These are phyloP conservation scores for Thraustochytrium striatum DNA, from an alignment of 352 stramenopile genomes.

Conservation along the genomic window DNA sequence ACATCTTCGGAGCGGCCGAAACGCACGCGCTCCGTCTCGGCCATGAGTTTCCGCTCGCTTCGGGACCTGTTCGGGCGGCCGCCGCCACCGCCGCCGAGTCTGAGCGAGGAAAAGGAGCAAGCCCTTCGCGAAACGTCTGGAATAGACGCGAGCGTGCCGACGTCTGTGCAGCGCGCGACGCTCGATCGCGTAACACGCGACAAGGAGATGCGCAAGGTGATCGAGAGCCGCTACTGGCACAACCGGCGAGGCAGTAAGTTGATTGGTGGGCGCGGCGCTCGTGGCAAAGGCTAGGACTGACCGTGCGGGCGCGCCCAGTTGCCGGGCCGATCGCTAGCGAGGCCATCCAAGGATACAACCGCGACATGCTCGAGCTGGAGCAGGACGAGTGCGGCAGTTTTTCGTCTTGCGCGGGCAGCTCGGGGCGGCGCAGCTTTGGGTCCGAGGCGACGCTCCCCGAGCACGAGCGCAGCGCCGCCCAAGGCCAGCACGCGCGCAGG, in stretches of 20 bases:
- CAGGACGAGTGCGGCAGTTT: slow-evolving; percentile 21
- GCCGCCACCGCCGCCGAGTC: too few species aligned
- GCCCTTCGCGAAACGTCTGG: not conserved
- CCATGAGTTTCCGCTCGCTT: too few species aligned
- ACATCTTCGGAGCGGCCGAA: too few species aligned
- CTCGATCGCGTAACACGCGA: slow-evolving; percentile 18
- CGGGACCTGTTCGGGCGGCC: too few species aligned
- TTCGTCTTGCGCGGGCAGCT: not conserved
- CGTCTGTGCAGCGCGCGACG: slow-evolving; percentile 21
- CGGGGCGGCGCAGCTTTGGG: not conserved
- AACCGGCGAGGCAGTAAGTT: not conserved
- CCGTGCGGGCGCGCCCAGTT: too few species aligned
- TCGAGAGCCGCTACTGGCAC: slow-evolving; percentile 28
- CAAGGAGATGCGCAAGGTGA: slow-evolving; percentile 39
- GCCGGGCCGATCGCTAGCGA: not conserved
- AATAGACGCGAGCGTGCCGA: not conserved
- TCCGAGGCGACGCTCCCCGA: not conserved
- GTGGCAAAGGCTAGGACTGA: too few species aligned
- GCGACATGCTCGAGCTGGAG: not conserved
- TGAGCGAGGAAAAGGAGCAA: too few species aligned
- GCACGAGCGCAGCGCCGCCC: too few species aligned
- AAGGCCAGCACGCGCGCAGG: too few species aligned
- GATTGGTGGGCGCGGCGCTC: too few species aligned
- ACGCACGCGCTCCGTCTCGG: too few species aligned
- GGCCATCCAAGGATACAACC: not conserved